A percentile compares a stretch with the other conserved stretches of the same genome.
phyloP scores from a whole-genome alignment of 164 flowering plant species.

The Sextonia rubra region DNA sequence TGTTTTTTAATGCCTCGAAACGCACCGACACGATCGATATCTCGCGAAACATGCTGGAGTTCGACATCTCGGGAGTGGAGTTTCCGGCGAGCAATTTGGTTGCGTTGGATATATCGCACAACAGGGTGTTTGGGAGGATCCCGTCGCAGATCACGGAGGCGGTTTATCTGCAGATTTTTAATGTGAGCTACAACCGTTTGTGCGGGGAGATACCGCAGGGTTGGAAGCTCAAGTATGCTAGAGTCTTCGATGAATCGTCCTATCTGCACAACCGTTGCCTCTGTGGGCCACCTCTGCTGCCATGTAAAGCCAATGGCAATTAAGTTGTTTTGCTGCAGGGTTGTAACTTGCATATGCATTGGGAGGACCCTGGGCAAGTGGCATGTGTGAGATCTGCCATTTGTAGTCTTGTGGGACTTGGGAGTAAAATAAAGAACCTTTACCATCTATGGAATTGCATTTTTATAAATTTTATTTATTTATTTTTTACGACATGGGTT shows the following conservation, averaged over 20 bases:
- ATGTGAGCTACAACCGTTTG: background rate
- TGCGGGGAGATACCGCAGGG: background rate
- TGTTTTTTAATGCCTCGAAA: background rate
- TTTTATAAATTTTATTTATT: too few species aligned
- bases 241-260: background rate
- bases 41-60: background rate
- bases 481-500: too few species aligned
- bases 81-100: background rate
- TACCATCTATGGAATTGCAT: too few species aligned
- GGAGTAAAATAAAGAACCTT: too few species aligned
- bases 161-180: background rate
- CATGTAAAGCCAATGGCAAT: too few species aligned
- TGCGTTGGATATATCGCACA: background rate
- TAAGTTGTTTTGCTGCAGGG: too few species aligned
- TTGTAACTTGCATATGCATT: too few species aligned
- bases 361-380: too few species aligned
- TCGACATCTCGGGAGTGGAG: background rate
- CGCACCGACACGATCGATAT: background rate
- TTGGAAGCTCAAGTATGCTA: background rate
- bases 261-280: background rate
- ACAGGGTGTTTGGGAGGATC: background rate
- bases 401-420: too few species aligned
- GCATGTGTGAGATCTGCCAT: too few species aligned
- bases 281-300: background rate
- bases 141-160: background rate